phyloP scores from a whole-genome alignment of 2,329 filamentous ascomycete species.

The Scopulariopsis brevicaulis region DNA sequence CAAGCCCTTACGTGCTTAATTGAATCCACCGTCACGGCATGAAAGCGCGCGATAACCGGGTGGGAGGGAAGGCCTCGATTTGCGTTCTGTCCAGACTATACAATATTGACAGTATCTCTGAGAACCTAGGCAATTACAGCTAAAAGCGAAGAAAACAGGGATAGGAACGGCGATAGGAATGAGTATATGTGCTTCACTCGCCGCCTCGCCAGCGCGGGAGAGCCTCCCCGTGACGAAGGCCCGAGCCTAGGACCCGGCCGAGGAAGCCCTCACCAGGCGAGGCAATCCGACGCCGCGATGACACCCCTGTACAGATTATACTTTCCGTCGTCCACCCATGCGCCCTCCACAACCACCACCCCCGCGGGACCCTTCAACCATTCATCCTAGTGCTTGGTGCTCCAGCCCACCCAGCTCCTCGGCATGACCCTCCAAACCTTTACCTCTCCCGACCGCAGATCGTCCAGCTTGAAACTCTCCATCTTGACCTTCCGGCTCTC shows the following conservation, averaged over 20 bases:
- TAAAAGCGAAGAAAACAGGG: neutral
- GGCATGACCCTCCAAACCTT: slow-evolving; percentile 97
- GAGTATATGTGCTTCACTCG: neutral
- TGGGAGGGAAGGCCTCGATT: neutral
- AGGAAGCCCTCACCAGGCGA: neutral
- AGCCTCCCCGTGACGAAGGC: neutral
- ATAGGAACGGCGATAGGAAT: neutral
- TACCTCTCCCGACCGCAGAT: slow-evolving; percentile 85
- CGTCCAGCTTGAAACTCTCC: slow-evolving; percentile 89
- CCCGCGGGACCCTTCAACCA: neutral
- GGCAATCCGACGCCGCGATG: neutral
- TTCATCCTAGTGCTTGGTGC: slow-evolving; percentile 39
- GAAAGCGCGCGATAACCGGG: neutral
- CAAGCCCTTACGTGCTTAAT: too few species aligned
- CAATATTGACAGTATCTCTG: neutral
- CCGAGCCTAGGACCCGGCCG: neutral
- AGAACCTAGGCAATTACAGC: neutral
- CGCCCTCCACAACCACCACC: neutral
- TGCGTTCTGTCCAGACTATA: neutral
- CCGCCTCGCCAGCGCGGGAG: neutral
- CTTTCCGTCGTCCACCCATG: neutral
- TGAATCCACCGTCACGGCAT: too few species aligned
- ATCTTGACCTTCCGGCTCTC: slow-evolving; percentile 89
- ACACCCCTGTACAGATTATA: neutral
- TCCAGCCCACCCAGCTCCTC: slow-evolving; percentile 87